Evolutionary conservation across 2,329 filamentous ascomycete genomes (phyloP).

Genomic region (Leptographium procerum): DNA sequence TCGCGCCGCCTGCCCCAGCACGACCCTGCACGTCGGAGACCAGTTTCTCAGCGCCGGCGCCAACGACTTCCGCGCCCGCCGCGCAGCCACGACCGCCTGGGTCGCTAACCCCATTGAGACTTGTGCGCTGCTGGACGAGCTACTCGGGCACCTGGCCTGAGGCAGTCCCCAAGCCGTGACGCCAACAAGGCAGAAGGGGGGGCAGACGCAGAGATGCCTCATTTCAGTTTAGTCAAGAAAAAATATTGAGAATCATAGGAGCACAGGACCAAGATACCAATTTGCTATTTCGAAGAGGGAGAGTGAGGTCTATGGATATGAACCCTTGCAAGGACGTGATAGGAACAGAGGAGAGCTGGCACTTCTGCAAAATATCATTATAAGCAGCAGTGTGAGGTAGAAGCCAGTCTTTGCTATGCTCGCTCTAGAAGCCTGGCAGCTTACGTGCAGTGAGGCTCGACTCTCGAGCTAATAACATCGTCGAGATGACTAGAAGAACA

Average conservation of each 20-base stretch:
- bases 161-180: no score
- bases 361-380: no score
- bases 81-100: conserved; percentile 92
- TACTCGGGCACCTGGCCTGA: conserved; percentile 48
- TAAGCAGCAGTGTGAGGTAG: no score
- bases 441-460: no score
- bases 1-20: conserved; percentile 5
- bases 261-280: not conserved
- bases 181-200: no score
- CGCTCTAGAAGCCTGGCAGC: no score
- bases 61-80: conserved; percentile 92
- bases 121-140: conserved; percentile 76
- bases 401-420: no score
- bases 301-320: not conserved
- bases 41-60: conserved; percentile 92
- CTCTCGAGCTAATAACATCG: not conserved
- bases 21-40: conserved; percentile 85
- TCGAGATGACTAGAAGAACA: no score
- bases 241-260: not conserved
- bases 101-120: conserved; percentile 90
- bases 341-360: no score
- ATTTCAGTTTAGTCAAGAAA: not conserved
- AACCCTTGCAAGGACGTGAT: no score
- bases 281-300: not conserved
- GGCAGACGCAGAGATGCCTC: not conserved